Base-by-base conservation (phyloP, 768 basidiomycete species). In the Auricularia cornea region DNA sequence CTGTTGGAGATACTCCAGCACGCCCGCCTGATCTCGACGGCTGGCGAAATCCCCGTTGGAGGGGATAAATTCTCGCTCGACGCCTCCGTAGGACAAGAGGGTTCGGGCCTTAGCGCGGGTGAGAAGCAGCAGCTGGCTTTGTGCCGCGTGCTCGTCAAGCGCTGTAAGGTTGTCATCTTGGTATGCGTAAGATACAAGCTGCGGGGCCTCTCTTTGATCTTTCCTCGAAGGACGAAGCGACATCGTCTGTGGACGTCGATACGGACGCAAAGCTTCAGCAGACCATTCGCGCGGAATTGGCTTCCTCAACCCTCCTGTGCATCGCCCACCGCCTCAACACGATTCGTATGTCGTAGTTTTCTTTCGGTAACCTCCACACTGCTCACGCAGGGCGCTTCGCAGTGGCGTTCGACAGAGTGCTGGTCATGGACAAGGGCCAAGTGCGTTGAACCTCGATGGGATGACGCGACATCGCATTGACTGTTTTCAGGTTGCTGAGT, bases 31-130 rank as follows among this genome's bases (percentile, higher is more conserved):
- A 77, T 89, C 14, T 84, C 84, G 1, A 72, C 75, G 23, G 76
- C 79, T 35, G 84, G 83, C 82, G n/a, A 91, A 91, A 70, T 89
- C 89, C 73, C 83, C 83, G 64, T 73, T 90, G 41, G 82, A 86
- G n/a, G n/a, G n/a, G n/a, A n/a, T n/a, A 91, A 91, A 70, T 89
- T 89, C 73, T 83, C 83, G 64, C 73, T 90, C 40, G 82, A 86
- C 67, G 78, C 84, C 0, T 71, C 73, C 2, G 84, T 90, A 5
- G 80, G 82, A 6, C 83, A 87, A 66, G 87, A 89, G 72, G 88
- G 74, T 14, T 54, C 63, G 32, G 87, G 87, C 68, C 86, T 81
- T 69, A 84, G 83, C 64, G 84, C 82, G 2, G 87, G 87, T 23
- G 87, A 89, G 71, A 82, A 82, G 64, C 86, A 89, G 67, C 74